Evolutionary conservation across 495 filamentous ascomycete genomes (phyloP).

Genomic region (Hypoxylon trugodes): DNA sequence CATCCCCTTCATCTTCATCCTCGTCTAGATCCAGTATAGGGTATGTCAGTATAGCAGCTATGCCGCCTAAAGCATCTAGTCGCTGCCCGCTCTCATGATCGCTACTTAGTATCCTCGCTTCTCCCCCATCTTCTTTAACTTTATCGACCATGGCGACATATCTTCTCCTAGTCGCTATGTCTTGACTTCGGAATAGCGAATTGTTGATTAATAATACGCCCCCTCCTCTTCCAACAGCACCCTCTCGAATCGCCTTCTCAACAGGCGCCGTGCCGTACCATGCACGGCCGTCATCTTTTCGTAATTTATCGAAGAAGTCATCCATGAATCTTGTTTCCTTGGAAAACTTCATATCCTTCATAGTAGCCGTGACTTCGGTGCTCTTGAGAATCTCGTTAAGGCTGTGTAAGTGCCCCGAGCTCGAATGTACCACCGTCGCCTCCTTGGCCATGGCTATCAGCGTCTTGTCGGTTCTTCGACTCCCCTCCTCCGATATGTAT

Average conservation of each 20-base stretch:
- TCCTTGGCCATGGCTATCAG: conserved; percentile 68
- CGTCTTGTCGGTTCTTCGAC: conserved; percentile 68
- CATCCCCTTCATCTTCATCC: conserved; percentile 61
- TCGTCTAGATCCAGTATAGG: conserved; percentile 80
- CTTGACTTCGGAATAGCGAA: conserved; percentile 81
- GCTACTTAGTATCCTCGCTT: conserved; percentile 85
- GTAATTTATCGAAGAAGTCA: conserved; percentile 77
- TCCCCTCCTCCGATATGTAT: conserved; percentile 78
- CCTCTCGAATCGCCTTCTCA: conserved; percentile 83
- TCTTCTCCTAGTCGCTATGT: conserved; percentile 78
- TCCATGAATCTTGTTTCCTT: conserved; percentile 88
- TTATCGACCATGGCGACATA: conserved; percentile 90
- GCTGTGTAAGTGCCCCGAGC: conserved; percentile 83
- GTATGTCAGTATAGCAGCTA: conserved; percentile 91
- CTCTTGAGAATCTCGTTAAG: conserved; percentile 86
- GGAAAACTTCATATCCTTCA: conserved; percentile 87
- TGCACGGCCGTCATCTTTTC: conserved; percentile 86
- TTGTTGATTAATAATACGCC: conserved; percentile 88
- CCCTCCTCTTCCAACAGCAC: conserved; percentile 86
- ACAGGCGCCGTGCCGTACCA: conserved; percentile 93
- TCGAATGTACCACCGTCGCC: conserved; percentile 80
- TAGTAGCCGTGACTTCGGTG: conserved; percentile 73
- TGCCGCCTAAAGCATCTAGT: conserved; percentile 83
- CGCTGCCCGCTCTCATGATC: conserved; percentile 94
- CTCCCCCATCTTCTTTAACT: conserved; percentile 89